Evolutionary conservation across 768 basidiomycete genomes (phyloP), one percentile per base, ranked within the genome.

Genomic region (Russula dissimulans): DNA sequence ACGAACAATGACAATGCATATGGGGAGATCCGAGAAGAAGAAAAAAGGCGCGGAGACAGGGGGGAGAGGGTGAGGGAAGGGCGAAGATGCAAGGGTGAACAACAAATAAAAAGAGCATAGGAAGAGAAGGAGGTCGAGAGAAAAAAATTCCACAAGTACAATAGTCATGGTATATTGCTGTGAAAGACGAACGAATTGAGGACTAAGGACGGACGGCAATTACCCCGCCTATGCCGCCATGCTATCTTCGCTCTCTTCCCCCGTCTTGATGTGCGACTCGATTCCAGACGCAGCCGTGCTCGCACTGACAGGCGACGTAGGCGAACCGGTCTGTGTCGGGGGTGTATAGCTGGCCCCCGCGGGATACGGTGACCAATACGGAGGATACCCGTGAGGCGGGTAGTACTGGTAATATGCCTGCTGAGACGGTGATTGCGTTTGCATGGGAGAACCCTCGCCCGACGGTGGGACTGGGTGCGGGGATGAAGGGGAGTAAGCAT

Each of bases 331-430:
- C 39, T 54, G 62, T 3, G 59, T 26, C 14, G 59, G 48, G 9
- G 62, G 60, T 8, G 62, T 49, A 22, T 61, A 63, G 17, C 59
- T 17, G 10, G 56, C 10, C 5, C 55, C 50, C 0, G 60, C 18
- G 26, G 42, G 55, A 17, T 64, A 64, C 7, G 62, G 62, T 4
- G 63, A 36, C 63, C 63, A 64, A 63, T 64, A 64, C 6, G 63
- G 38, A 1, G 63, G 53, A 44, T 64, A 64, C 18, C 63, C 63
- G n/a, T 41, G 63, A 29, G 60, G 54, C 10, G 63, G 56, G 47
- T 64, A 64, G 17, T 62, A 62, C 26, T 53, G 56, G 39, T 64
- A 64, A 48, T 64, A 64, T 6, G 52, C 50, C 42, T 64, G 63
- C 14, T 61, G 60, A 4, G 60, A 50, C 8, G 54, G 61, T 4